phyloP scores from a whole-genome alignment of 768 basidiomycete genomes.

The Royoungia palumana region DNA sequence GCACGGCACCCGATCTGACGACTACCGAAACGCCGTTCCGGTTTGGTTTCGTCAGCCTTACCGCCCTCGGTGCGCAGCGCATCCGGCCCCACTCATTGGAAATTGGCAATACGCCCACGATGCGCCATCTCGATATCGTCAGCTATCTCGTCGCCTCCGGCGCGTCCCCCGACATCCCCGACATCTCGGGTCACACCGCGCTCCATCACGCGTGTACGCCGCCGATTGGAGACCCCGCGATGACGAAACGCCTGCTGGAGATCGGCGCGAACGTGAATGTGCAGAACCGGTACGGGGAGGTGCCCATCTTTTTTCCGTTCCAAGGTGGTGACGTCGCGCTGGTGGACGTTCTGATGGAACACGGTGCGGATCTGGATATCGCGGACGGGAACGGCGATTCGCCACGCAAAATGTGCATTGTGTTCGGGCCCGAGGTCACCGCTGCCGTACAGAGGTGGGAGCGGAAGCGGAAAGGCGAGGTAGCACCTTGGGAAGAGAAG shows the following conservation, averaged over 20 bases:
- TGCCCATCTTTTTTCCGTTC: constrained; percentile 37
- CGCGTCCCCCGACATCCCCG: constrained; percentile 38
- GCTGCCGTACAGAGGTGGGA: constrained; percentile 47
- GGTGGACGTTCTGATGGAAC: constrained; percentile 48
- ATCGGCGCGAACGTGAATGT: constrained; percentile 48
- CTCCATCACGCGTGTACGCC: constrained; percentile 44
- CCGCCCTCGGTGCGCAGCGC: constrained; percentile 42
- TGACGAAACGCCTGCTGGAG: constrained; percentile 40
- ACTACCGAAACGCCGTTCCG: constrained; percentile 42
- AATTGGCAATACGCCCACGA: not conserved
- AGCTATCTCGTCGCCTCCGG: constrained; percentile 41
- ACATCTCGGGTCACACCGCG: constrained; percentile 49
- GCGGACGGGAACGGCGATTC: constrained; percentile 38
- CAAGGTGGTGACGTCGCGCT: constrained; percentile 30
- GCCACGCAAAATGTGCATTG: constrained; percentile 29
- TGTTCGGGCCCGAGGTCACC: constrained; percentile 42
- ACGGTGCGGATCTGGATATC: constrained; percentile 43
- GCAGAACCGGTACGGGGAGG: constrained; percentile 47
- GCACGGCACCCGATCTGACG: constrained; percentile 36
- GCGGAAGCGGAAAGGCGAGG: constrained; percentile 42
- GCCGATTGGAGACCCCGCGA: constrained; percentile 20
- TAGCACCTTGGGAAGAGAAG: constrained; percentile 41
- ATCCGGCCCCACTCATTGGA: constrained; percentile 16
- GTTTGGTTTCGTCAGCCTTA: constrained; percentile 41
- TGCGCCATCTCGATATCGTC: constrained; percentile 36